Conservation (phyloP, 2,329 filamentous ascomycete species). For the Didymella segeticola region DNA sequence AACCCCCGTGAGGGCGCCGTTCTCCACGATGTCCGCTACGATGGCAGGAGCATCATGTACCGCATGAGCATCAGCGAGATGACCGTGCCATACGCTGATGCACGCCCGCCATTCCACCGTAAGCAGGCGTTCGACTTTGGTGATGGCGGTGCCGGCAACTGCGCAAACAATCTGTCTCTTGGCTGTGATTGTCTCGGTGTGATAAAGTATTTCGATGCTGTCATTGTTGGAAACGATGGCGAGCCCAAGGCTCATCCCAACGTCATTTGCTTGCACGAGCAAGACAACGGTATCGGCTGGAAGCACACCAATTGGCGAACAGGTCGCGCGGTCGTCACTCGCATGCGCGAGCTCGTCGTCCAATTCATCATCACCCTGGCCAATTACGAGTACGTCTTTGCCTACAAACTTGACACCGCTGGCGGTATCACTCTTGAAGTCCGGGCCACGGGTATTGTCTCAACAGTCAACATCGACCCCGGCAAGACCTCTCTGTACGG, state of each 20-base stretch:
- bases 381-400: slow-evolving; percentile 75
- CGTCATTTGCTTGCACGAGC: slow-evolving; percentile 72
- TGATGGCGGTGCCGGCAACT: slow-evolving; percentile 70
- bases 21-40: slow-evolving; percentile 74
- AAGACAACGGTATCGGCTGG: slow-evolving; percentile 73
- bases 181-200: slow-evolving; percentile 74
- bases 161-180: slow-evolving; percentile 70
- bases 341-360: slow-evolving; percentile 68
- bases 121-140: slow-evolving; percentile 78
- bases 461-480: slow-evolving; percentile 65
- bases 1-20: slow-evolving; percentile 65
- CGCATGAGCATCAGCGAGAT: slow-evolving; percentile 73
- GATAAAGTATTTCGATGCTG: slow-evolving; percentile 69
- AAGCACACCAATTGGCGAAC: slow-evolving; percentile 75
- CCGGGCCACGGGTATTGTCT: slow-evolving; percentile 71
- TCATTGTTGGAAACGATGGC: slow-evolving; percentile 62
- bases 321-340: slow-evolving; percentile 65
- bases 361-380: slow-evolving; percentile 73
- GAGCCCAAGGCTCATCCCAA: slow-evolving; percentile 63
- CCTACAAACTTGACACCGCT: slow-evolving; percentile 69
- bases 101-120: slow-evolving; percentile 67
- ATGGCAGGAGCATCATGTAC: slow-evolving; percentile 70
- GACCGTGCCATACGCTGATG: slow-evolving; percentile 71
- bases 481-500: slow-evolving; percentile 63
- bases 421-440: slow-evolving; percentile 68